phyloP scores from a whole-genome alignment of 148 eudicot genomes.

The Nyssa sinensis region DNA sequence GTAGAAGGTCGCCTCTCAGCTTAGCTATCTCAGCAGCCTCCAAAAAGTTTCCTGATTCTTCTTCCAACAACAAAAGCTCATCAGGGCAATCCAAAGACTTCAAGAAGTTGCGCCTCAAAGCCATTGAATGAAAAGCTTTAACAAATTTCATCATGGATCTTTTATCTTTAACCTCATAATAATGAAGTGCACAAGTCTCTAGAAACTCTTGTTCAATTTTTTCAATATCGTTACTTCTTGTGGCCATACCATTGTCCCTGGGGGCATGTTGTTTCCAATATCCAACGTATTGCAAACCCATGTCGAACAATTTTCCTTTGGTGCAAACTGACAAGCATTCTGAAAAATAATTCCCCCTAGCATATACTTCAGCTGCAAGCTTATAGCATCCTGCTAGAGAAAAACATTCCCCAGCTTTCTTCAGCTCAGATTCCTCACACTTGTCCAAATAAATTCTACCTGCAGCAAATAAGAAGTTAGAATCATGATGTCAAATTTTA shows the following conservation, averaged over 20 bases:
- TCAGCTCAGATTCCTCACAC: conserved; percentile 30
- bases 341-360: conserved; percentile 34
- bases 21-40: too few species aligned
- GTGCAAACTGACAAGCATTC: conserved; percentile 50
- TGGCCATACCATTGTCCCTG: neutral
- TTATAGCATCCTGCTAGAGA: conserved; percentile 36
- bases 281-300: conserved; percentile 51
- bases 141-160: conserved; percentile 56
- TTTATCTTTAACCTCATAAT: conserved; percentile 29
- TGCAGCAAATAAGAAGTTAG: conserved; percentile 7
- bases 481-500: too few species aligned
- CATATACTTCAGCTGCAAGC: conserved; percentile 49
- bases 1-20: too few species aligned
- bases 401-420: conserved; percentile 53
- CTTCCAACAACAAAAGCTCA: too few species aligned
- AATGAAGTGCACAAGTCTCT: conserved; percentile 48
- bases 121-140: conserved; percentile 42
- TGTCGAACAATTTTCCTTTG: conserved; percentile 37
- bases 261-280: conserved; percentile 42
- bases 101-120: conserved; percentile 42
- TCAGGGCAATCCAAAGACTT: conserved; percentile 35
- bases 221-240: conserved; percentile 26
- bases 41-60: too few species aligned
- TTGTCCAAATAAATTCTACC: conserved; percentile 45
- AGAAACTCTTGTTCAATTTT: conserved; percentile 38